phyloP scores from a whole-genome alignment of 2,329 filamentous ascomycete species.

The Ceratocystis smalleyi region DNA sequence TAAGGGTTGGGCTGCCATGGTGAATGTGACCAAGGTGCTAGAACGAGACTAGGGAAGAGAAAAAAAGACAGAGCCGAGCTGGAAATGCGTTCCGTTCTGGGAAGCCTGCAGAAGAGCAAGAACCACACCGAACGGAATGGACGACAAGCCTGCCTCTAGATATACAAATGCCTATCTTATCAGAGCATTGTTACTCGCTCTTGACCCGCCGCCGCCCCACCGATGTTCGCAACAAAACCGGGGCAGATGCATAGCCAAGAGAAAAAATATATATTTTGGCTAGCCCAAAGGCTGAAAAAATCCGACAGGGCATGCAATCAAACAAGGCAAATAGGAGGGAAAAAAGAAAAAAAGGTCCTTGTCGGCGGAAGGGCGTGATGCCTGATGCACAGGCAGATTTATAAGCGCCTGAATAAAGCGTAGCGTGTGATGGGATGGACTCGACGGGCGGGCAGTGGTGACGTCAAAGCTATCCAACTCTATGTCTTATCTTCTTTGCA shows the following conservation, averaged over 20 bases:
- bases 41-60: background rate
- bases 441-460: background rate
- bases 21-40: background rate
- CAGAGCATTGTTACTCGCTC: background rate
- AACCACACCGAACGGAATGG: background rate
- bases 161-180: background rate
- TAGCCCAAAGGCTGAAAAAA: too few relatives aligned
- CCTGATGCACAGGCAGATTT: background rate
- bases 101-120: background rate
- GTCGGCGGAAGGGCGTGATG: background rate
- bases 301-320: too few relatives aligned
- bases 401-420: background rate
- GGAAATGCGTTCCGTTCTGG: too few relatives aligned
- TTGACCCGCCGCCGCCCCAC: background rate
- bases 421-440: too few relatives aligned
- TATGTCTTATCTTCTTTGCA: too few relatives aligned
- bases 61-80: too few relatives aligned
- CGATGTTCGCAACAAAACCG: background rate
- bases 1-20: background rate
- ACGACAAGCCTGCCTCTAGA: background rate
- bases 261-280: too few relatives aligned
- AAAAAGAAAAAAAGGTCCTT: background rate
- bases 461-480: background rate
- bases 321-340: background rate
- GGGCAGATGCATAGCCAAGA: too few relatives aligned